A percentile compares a stretch with the other conserved stretches of the same genome.
Conservation (phyloP, 2,329 filamentous ascomycete species). For the Drechmeria coniospora region DNA sequence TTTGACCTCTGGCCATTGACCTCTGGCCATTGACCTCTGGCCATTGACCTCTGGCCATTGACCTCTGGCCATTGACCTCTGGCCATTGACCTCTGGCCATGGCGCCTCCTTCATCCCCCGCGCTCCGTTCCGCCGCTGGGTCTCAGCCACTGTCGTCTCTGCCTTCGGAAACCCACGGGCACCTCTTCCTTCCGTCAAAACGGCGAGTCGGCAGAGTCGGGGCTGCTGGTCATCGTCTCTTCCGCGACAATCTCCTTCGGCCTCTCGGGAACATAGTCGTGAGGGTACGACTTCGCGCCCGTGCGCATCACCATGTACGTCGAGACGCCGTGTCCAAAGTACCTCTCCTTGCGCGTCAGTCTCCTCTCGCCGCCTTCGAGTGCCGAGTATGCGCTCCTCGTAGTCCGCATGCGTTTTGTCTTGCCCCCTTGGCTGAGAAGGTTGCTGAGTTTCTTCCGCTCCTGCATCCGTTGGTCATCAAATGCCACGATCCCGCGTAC, state of each 20-base stretch:
- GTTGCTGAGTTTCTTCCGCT: slow-evolving; percentile 46
- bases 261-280: slow-evolving; percentile 9
- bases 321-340: slow-evolving; percentile 51
- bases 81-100: no score
- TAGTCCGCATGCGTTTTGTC: slow-evolving; percentile 46
- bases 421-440: slow-evolving; percentile 43
- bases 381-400: slow-evolving; percentile 59
- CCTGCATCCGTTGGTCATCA: slow-evolving; percentile 55
- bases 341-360: slow-evolving; percentile 52
- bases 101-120: no score
- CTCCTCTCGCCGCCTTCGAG: slow-evolving; percentile 58
- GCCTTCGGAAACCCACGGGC: neutral
- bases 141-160: neutral
- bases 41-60: no score
- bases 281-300: slow-evolving; percentile 23
- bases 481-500: slow-evolving; percentile 72
- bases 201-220: slow-evolving; percentile 3
- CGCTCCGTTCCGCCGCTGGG: neutral
- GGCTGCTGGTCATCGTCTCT: slow-evolving; percentile 3
- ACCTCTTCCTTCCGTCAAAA: no score
- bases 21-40: no score
- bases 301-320: slow-evolving; percentile 50
- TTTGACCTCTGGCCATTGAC: no score
- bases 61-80: no score
- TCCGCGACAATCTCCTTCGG: slow-evolving; percentile 6